A percentile compares a stretch with the other conserved stretches of the same genome.
phyloP scores from a whole-genome alignment of 177 flowering plant species.

The Vitis hybrid region DNA sequence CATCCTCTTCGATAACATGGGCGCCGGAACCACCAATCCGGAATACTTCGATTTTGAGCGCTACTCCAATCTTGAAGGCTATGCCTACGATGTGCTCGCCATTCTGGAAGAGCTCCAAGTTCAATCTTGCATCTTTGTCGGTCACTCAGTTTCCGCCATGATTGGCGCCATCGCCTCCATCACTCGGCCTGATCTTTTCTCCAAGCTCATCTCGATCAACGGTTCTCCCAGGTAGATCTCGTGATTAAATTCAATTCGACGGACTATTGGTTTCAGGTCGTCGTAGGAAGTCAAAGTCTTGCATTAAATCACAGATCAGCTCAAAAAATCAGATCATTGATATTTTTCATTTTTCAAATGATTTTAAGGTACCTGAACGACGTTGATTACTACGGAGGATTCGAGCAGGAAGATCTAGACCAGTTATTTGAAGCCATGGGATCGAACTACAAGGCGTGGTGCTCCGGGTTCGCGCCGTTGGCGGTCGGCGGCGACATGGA shows the following conservation, averaged over 20 bases:
- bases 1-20: constrained; percentile 81
- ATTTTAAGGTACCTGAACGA: constrained; percentile 65
- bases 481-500: constrained; percentile 89
- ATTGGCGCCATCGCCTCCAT: constrained; percentile 75
- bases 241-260: not conserved
- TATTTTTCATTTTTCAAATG: not conserved
- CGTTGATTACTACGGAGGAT: constrained; percentile 80
- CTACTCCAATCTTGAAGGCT: constrained; percentile 79
- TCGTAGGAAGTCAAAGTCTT: too few species aligned
- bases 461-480: constrained; percentile 80
- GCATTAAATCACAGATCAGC: too few species aligned
- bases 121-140: constrained; percentile 65
- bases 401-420: constrained; percentile 73
- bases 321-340: not conserved
- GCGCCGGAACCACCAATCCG: constrained; percentile 92
- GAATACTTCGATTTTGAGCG: constrained; percentile 87
- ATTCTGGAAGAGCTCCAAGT: constrained; percentile 67
- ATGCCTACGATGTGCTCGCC: constrained; percentile 70
- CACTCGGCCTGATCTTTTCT: constrained; percentile 77
- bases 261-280: too few species aligned
- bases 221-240: constrained; percentile 70
- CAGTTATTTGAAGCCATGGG: constrained; percentile 71
- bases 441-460: constrained; percentile 83
- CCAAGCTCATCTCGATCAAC: constrained; percentile 64
- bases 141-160: constrained; percentile 78